Percentiles rank a stretch among this genome's conserved stretches.
Evolutionary conservation across 371 early-diverging fungal species (phyloP).

Genomic region (Saksenaea oblongispora): DNA sequence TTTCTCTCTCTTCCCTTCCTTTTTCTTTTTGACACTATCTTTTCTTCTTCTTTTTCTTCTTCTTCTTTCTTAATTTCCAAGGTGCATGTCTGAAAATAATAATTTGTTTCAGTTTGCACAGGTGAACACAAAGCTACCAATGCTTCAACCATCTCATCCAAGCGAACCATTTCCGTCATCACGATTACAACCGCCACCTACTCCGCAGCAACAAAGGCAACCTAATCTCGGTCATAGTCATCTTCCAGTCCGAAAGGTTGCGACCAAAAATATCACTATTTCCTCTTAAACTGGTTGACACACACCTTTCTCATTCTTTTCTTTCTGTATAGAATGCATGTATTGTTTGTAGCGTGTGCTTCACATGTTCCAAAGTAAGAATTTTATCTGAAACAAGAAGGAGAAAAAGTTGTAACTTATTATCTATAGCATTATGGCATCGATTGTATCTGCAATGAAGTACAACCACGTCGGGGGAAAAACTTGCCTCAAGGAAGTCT

Average conservation of each 20-base stretch:
- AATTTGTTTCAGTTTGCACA: constrained; percentile 49
- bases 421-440: constrained; percentile 38
- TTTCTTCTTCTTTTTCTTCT: background rate
- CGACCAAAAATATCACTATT: constrained; percentile 3
- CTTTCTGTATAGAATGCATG: constrained; percentile 47
- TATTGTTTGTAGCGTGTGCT: constrained; percentile 51
- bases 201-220: constrained; percentile 1
- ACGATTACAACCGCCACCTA: constrained; percentile 6
- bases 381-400: background rate
- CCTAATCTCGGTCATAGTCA: constrained; percentile 6
- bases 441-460: constrained; percentile 46
- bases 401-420: background rate
- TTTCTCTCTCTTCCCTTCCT: constrained; percentile 8
- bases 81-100: constrained; percentile 34
- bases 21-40: constrained; percentile 3
- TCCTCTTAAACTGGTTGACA: background rate
- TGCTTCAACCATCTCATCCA: constrained; percentile 16
- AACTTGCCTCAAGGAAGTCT: constrained; percentile 48
- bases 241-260: constrained; percentile 36
- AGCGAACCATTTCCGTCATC: background rate
- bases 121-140: constrained; percentile 37
- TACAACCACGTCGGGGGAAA: constrained; percentile 52
- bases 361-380: constrained; percentile 51
- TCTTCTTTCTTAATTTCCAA: constrained; percentile 11
- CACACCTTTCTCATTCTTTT: background rate